Percentiles rank a stretch among this genome's conserved stretches.
phyloP scores from a whole-genome alignment of 2,329 filamentous ascomycete species.

The Myriosclerotinia scirpicola region DNA sequence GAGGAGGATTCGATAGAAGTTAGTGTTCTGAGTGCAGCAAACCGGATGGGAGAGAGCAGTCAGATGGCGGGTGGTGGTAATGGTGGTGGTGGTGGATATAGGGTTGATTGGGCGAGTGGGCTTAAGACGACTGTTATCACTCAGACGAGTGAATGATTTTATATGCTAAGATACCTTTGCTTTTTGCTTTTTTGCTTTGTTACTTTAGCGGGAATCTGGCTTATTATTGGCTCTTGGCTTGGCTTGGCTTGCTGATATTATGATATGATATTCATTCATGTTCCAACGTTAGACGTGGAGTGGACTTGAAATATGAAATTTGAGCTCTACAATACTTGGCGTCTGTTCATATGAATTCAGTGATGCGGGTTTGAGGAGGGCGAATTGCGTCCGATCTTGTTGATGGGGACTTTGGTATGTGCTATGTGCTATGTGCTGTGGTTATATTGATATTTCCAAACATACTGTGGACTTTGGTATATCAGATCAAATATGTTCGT shows the following conservation, averaged over 20 bases:
- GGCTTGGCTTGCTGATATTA: neutral
- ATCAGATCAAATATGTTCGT: neutral
- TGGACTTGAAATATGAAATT: neutral
- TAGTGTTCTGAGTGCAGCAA: slow-evolving; percentile 8
- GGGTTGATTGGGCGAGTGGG: slow-evolving; percentile 17
- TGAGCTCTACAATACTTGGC: neutral
- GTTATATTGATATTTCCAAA: neutral
- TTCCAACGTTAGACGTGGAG: neutral
- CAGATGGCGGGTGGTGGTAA: neutral
- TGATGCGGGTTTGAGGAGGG: neutral
- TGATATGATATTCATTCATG: neutral
- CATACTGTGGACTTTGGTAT: neutral
- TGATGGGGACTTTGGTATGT: neutral
- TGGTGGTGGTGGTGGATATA: neutral
- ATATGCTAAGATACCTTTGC: neutral
- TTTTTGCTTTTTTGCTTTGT: slow-evolving; percentile 9
- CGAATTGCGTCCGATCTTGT: neutral
- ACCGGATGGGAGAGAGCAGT: neutral
- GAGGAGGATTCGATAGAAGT: slow-evolving; percentile 14
- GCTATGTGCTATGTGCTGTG: neutral
- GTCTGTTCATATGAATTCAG: neutral
- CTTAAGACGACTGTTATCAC: slow-evolving; percentile 15
- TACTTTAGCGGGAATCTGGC: slow-evolving; percentile 6
- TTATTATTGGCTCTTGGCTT: neutral
- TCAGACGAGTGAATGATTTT: slow-evolving; percentile 20